These are phyloP conservation scores for Chlorella variabilis DNA, from an alignment of 163 green algal genomes.

Conservation along the genomic window DNA sequence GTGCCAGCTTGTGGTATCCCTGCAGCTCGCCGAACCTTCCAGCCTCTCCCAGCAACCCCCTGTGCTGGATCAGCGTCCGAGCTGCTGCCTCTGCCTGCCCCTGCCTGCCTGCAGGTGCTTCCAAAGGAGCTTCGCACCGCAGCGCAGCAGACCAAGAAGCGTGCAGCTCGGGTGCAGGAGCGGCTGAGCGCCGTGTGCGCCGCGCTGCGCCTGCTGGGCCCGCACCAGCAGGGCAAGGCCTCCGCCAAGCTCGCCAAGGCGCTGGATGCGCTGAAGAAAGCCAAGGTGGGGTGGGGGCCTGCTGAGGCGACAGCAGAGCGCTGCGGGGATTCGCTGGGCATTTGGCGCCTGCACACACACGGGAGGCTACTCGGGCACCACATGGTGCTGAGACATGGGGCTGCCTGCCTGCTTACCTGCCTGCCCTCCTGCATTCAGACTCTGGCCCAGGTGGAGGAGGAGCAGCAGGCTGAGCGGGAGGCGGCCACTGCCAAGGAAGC, in stretches of 20 bases:
- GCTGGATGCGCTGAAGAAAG: constrained; percentile 14
- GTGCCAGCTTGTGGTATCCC: too few species aligned
- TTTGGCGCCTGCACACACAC: too few species aligned
- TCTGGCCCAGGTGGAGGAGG: constrained; percentile 9
- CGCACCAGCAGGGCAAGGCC: constrained; percentile 7
- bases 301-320: too few species aligned
- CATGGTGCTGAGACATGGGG: background rate
- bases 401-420: background rate
- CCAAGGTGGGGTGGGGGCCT: background rate
- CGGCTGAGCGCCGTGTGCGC: constrained; percentile 14
- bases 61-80: too few species aligned
- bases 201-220: constrained; percentile 18
- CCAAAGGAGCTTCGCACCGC: constrained; percentile 30
- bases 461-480: constrained; percentile 8
- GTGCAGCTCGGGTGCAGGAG: constrained; percentile 25
- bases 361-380: too few species aligned
- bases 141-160: constrained; percentile 16
- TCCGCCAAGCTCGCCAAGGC: constrained; percentile 28
- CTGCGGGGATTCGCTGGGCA: too few species aligned
- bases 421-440: constrained; percentile 1
- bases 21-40: too few species aligned
- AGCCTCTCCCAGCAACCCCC: too few species aligned
- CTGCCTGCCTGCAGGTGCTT: constrained; percentile 20
- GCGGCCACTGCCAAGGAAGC: constrained; percentile 8
- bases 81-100: too few species aligned